Percentiles rank a stretch among this genome's conserved stretches.
phyloP scores from a whole-genome alignment of 129 eudicot genomes.

The Tagetes erecta region DNA sequence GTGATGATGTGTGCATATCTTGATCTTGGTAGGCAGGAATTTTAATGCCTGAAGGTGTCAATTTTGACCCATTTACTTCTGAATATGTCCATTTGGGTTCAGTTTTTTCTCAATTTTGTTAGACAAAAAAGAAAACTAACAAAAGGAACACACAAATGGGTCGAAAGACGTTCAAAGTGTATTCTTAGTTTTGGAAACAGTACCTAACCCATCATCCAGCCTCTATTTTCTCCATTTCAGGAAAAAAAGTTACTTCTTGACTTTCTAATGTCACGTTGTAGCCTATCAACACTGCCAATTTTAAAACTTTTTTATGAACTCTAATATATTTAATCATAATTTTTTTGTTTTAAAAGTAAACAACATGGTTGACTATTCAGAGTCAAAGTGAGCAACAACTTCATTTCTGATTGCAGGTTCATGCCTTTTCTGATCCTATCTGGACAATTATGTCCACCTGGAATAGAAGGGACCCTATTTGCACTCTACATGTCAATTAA shows the following conservation, averaged over 20 bases:
- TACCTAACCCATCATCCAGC: neutral
- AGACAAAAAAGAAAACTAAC: neutral
- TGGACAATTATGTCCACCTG: slow-evolving; percentile 95
- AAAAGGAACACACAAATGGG: neutral
- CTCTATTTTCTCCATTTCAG: slow-evolving; percentile 5
- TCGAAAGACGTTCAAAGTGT: neutral
- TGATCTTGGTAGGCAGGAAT: neutral
- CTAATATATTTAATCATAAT: neutral
- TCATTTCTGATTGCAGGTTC: slow-evolving; percentile 55
- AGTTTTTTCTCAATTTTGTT: neutral
- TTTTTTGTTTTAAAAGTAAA: neutral
- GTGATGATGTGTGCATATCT: neutral
- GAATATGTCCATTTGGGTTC: neutral
- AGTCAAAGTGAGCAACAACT: slow-evolving; percentile 7
- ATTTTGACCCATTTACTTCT: neutral
- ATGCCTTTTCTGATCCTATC: slow-evolving; percentile 96
- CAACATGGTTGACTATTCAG: neutral
- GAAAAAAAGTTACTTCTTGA: neutral
- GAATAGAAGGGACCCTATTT: slow-evolving; percentile 93
- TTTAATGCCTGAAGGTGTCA: neutral
- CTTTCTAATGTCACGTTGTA: neutral
- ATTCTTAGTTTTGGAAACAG: neutral
- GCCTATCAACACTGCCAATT: neutral
- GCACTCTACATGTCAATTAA: slow-evolving; percentile 94
- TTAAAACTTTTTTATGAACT: neutral